Conservation (phyloP, 306 rosid genomes). For the Luffa aegyptiaca region DNA sequence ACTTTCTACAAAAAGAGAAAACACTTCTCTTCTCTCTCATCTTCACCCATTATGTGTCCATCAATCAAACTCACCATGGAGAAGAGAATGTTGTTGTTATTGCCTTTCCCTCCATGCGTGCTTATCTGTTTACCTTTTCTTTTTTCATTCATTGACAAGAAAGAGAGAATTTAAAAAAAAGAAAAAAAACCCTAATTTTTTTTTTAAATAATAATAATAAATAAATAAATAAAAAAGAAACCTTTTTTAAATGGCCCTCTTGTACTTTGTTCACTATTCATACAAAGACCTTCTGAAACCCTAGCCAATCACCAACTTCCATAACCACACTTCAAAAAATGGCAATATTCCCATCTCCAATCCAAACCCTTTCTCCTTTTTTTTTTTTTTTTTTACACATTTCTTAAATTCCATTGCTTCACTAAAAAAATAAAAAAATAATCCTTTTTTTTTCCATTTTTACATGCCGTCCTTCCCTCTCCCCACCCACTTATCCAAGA, state of each 20-base stretch:
- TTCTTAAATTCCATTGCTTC: background rate
- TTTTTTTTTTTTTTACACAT: background rate
- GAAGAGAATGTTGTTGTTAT: slow-evolving; percentile 33
- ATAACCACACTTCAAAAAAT: slow-evolving; percentile 11
- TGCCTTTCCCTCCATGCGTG: slow-evolving; percentile 59
- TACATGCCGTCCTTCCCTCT: slow-evolving; percentile 50
- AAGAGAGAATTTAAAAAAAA: background rate
- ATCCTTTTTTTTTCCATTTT: slow-evolving; percentile 45
- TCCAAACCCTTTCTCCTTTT: background rate
- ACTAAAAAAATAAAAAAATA: background rate
- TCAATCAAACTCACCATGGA: slow-evolving; percentile 27
- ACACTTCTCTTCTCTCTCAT: slow-evolving; percentile 5
- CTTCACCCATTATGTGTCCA: slow-evolving; percentile 1
- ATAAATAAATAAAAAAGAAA: too few species aligned
- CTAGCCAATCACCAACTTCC: slow-evolving; percentile 51
- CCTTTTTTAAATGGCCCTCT: background rate
- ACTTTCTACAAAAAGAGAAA: slow-evolving; percentile 63
- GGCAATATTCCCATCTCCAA: background rate
- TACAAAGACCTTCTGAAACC: slow-evolving; percentile 22
- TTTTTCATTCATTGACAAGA: slow-evolving; percentile 11
- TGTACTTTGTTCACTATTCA: background rate
- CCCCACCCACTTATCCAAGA: slow-evolving; percentile 24
- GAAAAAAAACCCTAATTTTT: too few species aligned
- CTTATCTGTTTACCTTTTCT: slow-evolving; percentile 41
- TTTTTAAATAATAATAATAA: too few species aligned